Evolutionary conservation across 257 asterid species (phyloP).

Genomic region (Ligustrum vulgare): DNA sequence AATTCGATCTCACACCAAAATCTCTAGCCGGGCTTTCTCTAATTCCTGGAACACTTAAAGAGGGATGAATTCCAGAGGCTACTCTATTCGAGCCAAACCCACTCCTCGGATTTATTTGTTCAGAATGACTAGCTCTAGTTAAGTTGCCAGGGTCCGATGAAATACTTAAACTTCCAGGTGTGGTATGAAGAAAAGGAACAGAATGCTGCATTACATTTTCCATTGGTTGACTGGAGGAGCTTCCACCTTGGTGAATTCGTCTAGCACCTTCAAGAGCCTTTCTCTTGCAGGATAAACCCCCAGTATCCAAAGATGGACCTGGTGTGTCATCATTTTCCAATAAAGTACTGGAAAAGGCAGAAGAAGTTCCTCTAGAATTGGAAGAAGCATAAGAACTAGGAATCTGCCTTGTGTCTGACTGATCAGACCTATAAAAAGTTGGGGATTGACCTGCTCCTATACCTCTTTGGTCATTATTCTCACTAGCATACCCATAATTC

Average conservation of each 20-base stretch:
- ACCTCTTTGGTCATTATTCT: constrained; percentile 28
- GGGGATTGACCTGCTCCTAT: constrained; percentile 34
- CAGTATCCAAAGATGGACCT: constrained; percentile 52
- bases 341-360: constrained; percentile 40
- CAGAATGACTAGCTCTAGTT: constrained; percentile 39
- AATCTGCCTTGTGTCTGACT: constrained; percentile 38
- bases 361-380: constrained; percentile 41
- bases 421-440: constrained; percentile 33
- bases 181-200: constrained; percentile 36
- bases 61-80: constrained; percentile 39
- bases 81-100: constrained; percentile 38
- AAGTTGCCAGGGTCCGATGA: constrained; percentile 40
- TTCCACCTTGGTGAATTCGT: constrained; percentile 57
- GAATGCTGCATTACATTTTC: constrained; percentile 42
- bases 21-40: constrained; percentile 50
- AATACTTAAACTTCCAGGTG: constrained; percentile 45
- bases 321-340: constrained; percentile 44
- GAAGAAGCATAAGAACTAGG: constrained; percentile 44
- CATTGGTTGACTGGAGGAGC: constrained; percentile 52
- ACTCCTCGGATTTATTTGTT: constrained; percentile 44
- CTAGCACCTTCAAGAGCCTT: constrained; percentile 77
- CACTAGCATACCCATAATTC: constrained; percentile 31
- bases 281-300: constrained; percentile 87
- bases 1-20: constrained; percentile 32
- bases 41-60: constrained; percentile 40